Evolutionary conservation across 108 stramenopile genomes (phyloP), one percentile per base, ranked within the genome.

Genomic region (Discostella stelligeroides): DNA sequence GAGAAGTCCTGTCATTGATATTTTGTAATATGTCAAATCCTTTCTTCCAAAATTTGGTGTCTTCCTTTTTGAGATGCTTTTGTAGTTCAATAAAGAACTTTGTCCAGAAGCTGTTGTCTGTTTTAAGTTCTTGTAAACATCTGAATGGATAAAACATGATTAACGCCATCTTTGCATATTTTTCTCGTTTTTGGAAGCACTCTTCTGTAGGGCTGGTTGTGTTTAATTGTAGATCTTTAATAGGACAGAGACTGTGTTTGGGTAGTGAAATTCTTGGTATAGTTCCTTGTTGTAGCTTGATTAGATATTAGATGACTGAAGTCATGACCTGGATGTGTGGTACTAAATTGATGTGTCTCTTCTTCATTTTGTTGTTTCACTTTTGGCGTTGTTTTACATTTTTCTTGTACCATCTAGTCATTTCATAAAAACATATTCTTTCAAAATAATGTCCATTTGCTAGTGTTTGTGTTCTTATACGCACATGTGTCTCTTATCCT

Each of bases 81-180:
- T n/a, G n/a, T n/a, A n/a, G n/a, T n/a, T n/a, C n/a, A n/a, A n/a
- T n/a, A n/a, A n/a, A n/a, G n/a, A n/a, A n/a, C n/a, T n/a, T n/a
- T n/a, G n/a, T n/a, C n/a, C n/a, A n/a, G n/a, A n/a, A n/a, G n/a
- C n/a, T n/a, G n/a, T n/a, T 49, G 48, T 49, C 21, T 49, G 20
- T 49, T 49, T 18, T 1, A 1, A 49, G 46, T 47, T 72, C 61
- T 15, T 59, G 18, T 17, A 56, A 21, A 27, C 17, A 20, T 34
- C 46, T 11, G 20, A 73, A 63, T 34, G 72, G 72, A 57, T 65
- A 73, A 43, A 73, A 73, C 73, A 73, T 66, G 28, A 73, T 30
- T 25, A 73, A 37, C 41, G 63, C 64, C 45, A 51, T 49, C 47
- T 73, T 60, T 50, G 73, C 73, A 66, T 73, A 73, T 2, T 49